Evolutionary conservation across 441 rosid species (phyloP), one percentile per base, ranked within the genome.

Genomic region (Geranium incanum): DNA sequence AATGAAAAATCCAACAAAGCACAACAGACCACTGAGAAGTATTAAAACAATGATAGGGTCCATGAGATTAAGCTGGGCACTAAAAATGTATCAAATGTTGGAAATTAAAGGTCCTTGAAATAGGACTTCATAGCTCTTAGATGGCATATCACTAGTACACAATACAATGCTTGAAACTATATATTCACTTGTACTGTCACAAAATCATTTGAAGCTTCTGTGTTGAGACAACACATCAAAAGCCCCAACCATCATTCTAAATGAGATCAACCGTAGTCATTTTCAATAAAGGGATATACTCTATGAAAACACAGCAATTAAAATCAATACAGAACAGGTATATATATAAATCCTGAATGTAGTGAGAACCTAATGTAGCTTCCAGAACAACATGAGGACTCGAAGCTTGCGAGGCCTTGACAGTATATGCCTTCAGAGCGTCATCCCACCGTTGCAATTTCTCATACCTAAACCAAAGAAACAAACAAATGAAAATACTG

Each of bases 361-460:
- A 62, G 66, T 62, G 11, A 66, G 83, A 38, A 94, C 99, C 99
- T 85, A 91, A 73, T 21, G 96, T 95, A 79, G 99, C 97, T 77
- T 95, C 98, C 83, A 95, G 79, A 41, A 83, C 87, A 73, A 88
- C 83, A 84, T 88, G 96, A 3, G 95, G 86, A 86, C 86, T 88
- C 36, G 97, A 77, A 72, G 87, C 92, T 86, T 91, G 99, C 68
- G 87, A 78, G 70, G 97, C 95, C 83, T 93, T 96, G 64, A 78
- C 76, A 73, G 97, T 90, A 81, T 96, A 96, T 65, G 99, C 99
- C 85, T 89, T 93, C 70, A 93, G 95, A 76, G 99, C 99, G 81
- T 93, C 99, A 79, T 96, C 97, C 99, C 99, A 96, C 65, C 99
- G 87, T 84, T 95, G 99, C 87, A 95, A 84, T 81, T 95, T 95